Evolutionary conservation across 768 basidiomycete genomes (phyloP).

Genomic region (Coprinopsis marcescibilis): DNA sequence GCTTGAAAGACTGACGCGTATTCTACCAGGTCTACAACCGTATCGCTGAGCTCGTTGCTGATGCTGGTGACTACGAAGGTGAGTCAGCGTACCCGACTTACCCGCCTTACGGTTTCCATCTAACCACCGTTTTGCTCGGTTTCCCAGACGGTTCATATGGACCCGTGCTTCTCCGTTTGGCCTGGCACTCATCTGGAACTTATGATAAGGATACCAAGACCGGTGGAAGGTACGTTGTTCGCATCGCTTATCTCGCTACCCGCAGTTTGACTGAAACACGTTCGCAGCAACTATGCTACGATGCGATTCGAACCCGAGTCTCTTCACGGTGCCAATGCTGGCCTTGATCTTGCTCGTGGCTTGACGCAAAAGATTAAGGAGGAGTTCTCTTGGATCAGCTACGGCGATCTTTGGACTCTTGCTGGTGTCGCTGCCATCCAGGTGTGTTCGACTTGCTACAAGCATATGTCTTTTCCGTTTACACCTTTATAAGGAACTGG

Average conservation of each 20-base stretch:
- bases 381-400: slow-evolving; percentile 90
- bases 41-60: slow-evolving; percentile 73
- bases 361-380: slow-evolving; percentile 84
- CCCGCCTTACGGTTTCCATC: too few species aligned
- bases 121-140: slow-evolving; percentile 9
- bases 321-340: slow-evolving; percentile 77
- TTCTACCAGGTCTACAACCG: slow-evolving; percentile 76
- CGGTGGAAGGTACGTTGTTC: slow-evolving; percentile 63
- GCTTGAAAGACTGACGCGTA: slow-evolving; percentile 1
- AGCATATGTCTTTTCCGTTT: not conserved
- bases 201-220: slow-evolving; percentile 76
- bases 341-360: slow-evolving; percentile 72
- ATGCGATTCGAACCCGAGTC: slow-evolving; percentile 96
- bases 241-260: slow-evolving; percentile 14
- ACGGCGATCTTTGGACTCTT: slow-evolving; percentile 96
- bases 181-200: slow-evolving; percentile 93
- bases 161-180: slow-evolving; percentile 82
- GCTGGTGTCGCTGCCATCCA: slow-evolving; percentile 88
- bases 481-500: slow-evolving; percentile 55
- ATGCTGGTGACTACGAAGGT: slow-evolving; percentile 86
- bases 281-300: slow-evolving; percentile 85
- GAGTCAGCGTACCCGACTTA: slow-evolving; percentile 15
- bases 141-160: slow-evolving; percentile 78
- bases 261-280: slow-evolving; percentile 9
- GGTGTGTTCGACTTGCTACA: slow-evolving; percentile 23